These are phyloP conservation scores for Phyllosticta citribraziliensis DNA, from an alignment of 2,329 filamentous ascomycete genomes.

Conservation along the genomic window DNA sequence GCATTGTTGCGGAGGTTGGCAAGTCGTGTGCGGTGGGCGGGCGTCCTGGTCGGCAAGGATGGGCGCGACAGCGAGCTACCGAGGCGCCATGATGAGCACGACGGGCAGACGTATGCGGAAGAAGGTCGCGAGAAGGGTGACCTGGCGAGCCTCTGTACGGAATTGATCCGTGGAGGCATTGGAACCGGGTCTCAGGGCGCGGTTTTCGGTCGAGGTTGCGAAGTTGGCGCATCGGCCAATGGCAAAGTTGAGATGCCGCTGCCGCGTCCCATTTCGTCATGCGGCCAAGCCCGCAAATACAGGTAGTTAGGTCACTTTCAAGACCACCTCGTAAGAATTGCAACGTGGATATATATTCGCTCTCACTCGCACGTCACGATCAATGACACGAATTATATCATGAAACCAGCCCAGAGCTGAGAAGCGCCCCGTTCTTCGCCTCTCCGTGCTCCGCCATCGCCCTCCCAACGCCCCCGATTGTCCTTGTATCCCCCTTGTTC, in stretches of 20 bases:
- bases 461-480: background rate
- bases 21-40: background rate
- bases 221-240: constrained; percentile 1
- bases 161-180: constrained; percentile 35
- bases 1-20: constrained; percentile 20
- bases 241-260: constrained; percentile 4
- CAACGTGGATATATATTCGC: background rate
- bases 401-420: background rate
- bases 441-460: background rate
- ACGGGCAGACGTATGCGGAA: constrained; percentile 13
- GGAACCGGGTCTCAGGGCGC: constrained; percentile 11
- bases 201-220: constrained; percentile 1
- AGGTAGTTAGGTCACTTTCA: background rate
- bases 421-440: background rate
- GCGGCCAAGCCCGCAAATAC: constrained; percentile 1
- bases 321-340: background rate
- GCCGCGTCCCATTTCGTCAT: constrained; percentile 10
- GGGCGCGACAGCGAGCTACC: background rate
- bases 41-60: background rate
- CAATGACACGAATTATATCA: background rate
- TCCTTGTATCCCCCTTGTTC: constrained; percentile 6
- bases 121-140: constrained; percentile 17
- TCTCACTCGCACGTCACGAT: background rate
- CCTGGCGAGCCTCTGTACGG: constrained; percentile 23
- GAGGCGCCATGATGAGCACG: constrained; percentile 20